Conservation (phyloP, 1,139 yeast genomes). For the Kodamaea arcana region DNA sequence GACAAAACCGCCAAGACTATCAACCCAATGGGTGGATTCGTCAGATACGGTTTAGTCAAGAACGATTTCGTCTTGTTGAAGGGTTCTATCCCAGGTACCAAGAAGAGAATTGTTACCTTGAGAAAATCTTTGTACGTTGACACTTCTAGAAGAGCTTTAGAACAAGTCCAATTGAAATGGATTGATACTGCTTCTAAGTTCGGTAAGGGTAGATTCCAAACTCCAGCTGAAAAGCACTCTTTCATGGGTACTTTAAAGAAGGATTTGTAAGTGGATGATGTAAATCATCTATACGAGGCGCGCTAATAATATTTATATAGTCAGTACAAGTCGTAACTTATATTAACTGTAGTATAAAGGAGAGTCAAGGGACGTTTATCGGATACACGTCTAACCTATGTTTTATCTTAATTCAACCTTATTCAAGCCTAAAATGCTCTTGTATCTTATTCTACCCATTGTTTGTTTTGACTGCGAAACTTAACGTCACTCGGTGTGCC, state of each 20-base stretch:
- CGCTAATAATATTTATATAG: too few species aligned
- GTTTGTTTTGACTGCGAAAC: too few species aligned
- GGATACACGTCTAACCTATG: too few species aligned
- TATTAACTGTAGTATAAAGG: too few species aligned
- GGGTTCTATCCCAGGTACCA: conserved; percentile 99
- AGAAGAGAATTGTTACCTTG: conserved; percentile 98
- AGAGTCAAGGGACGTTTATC: too few species aligned
- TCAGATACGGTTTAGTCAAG: conserved; percentile 96
- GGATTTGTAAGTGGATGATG: conserved; percentile 65
- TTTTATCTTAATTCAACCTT: too few species aligned
- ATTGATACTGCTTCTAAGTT: conserved; percentile 99
- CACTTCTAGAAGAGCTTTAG: conserved; percentile 97
- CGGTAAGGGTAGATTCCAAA: conserved; percentile 99
- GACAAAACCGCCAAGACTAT: conserved; percentile 99
- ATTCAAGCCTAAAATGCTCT: too few species aligned
- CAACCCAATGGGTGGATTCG: conserved; percentile 99
- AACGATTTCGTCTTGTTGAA: conserved; percentile 96
- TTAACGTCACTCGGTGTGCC: too few species aligned
- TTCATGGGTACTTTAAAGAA: conserved; percentile 99
- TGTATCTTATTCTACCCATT: too few species aligned
- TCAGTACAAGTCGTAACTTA: too few species aligned
- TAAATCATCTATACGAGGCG: too few species aligned
- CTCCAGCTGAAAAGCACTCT: conserved; percentile 99
- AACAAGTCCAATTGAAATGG: conserved; percentile 97
- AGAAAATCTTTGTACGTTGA: conserved; percentile 98